Conservation (phyloP, 2,329 filamentous ascomycete species). For the Xylariaceae sp. region DNA sequence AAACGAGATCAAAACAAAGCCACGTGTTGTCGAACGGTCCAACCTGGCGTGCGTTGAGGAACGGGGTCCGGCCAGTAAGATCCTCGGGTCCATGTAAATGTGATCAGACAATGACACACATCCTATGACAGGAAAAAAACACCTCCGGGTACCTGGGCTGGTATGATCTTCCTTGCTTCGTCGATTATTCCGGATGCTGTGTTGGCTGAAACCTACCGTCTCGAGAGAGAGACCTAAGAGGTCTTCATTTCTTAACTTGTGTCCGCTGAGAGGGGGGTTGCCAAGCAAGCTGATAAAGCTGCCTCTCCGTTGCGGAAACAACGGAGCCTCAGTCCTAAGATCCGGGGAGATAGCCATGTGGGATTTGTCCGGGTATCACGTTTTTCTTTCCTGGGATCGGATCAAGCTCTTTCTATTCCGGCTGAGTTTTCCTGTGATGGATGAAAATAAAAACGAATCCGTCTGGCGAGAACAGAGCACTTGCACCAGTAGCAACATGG, state of each 20-base stretch:
- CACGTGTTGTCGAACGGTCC: not conserved
- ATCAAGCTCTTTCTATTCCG: constrained; percentile 11
- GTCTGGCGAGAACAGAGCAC: constrained; percentile 20
- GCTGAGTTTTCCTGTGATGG: constrained; percentile 18
- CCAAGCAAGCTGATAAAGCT: constrained; percentile 18
- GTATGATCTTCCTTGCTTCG: not conserved
- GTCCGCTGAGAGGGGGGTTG: constrained; percentile 28
- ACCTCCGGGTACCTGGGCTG: constrained; percentile 7
- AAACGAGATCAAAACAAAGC: constrained; percentile 17
- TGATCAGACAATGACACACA: constrained; percentile 1
- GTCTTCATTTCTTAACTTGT: constrained; percentile 23
- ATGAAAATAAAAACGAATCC: not conserved
- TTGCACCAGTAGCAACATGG: constrained; percentile 19
- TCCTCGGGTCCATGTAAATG: constrained; percentile 14
- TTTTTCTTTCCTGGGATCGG: constrained; percentile 18
- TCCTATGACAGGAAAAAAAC: constrained; percentile 4
- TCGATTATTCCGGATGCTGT: constrained; percentile 17
- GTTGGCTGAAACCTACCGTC: constrained; percentile 14
- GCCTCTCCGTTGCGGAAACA: constrained; percentile 16
- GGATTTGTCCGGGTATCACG: constrained; percentile 19
- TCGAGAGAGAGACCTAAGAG: not conserved
- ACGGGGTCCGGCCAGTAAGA: constrained; percentile 15
- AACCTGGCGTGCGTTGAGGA: constrained; percentile 1
- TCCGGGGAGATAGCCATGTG: constrained; percentile 18
- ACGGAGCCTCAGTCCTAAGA: constrained; percentile 25